A percentile compares a stretch with the other conserved stretches of the same genome.
phyloP scores from a whole-genome alignment of 306 rosid genomes.

The Comarum palustre region DNA sequence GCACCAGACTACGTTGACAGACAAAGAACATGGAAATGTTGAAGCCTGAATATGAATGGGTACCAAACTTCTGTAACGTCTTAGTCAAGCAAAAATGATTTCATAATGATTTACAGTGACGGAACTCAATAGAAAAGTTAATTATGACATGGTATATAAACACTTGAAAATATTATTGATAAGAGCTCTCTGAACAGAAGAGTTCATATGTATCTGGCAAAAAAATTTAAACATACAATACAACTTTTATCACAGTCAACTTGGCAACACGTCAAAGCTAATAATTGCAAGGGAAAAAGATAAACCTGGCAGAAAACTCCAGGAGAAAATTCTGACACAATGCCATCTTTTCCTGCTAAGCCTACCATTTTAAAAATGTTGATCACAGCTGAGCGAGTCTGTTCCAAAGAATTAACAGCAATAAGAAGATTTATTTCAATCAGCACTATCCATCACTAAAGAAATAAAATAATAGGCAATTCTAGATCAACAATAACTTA shows the following conservation, averaged over 20 bases:
- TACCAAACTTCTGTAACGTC: not conserved
- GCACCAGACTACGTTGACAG: not conserved
- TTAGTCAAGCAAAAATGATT: not conserved
- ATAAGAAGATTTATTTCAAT: conserved; percentile 17
- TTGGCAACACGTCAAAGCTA: conserved; percentile 5
- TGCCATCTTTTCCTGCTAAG: conserved; percentile 82
- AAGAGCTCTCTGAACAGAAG: not conserved
- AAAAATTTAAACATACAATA: not conserved
- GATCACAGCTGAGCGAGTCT: conserved; percentile 89
- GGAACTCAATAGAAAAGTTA: not conserved
- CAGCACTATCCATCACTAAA: not conserved
- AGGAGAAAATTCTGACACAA: conserved; percentile 76
- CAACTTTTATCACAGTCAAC: not conserved
- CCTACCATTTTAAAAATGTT: conserved; percentile 59
- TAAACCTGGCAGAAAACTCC: conserved; percentile 93
- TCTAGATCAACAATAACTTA: conserved; percentile 11
- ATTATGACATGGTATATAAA: not conserved
- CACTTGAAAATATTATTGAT: not conserved
- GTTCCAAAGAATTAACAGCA: conserved; percentile 29
- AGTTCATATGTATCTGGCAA: not conserved
- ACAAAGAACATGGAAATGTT: not conserved
- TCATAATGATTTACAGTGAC: not conserved
- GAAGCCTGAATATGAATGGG: not conserved
- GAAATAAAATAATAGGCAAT: conserved; percentile 12
- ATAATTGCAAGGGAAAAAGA: conserved; percentile 17